Conservation (phyloP, 257 asterid species). For the Orobanche coerulescens region DNA sequence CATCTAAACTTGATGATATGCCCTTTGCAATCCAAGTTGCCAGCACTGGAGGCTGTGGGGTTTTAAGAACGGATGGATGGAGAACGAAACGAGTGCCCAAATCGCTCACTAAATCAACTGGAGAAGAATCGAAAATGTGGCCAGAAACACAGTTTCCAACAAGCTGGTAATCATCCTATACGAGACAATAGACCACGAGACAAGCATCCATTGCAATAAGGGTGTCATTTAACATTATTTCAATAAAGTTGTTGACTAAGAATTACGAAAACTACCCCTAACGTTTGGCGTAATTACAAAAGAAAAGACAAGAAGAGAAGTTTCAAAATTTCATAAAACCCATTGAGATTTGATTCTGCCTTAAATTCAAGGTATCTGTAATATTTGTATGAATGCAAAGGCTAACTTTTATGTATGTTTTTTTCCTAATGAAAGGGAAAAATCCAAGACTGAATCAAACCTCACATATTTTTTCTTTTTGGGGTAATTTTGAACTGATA, state of each 20-base stretch:
- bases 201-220: slow-evolving; percentile 6
- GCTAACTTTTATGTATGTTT: too few relatives aligned
- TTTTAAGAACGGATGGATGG: slow-evolving; percentile 63
- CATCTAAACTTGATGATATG: slow-evolving; percentile 66
- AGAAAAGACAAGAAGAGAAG: too few relatives aligned
- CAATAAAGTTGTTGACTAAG: neutral
- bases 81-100: slow-evolving; percentile 63
- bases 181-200: slow-evolving; percentile 4
- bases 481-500: too few relatives aligned
- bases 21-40: slow-evolving; percentile 70
- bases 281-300: neutral
- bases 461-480: too few relatives aligned
- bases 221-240: neutral
- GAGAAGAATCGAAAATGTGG: slow-evolving; percentile 76
- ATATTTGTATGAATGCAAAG: too few relatives aligned
- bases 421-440: too few relatives aligned
- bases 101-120: slow-evolving; percentile 86
- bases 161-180: slow-evolving; percentile 64
- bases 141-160: slow-evolving; percentile 82
- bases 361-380: too few relatives aligned
- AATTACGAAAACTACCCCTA: neutral
- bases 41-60: slow-evolving; percentile 61
- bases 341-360: too few relatives aligned
- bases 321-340: too few relatives aligned
- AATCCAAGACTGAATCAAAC: too few relatives aligned